Evolutionary conservation across 176 grass and related monocot genomes (phyloP), one percentile per base, ranked within the genome.

Genomic region (Thinopyrum elongatum): DNA sequence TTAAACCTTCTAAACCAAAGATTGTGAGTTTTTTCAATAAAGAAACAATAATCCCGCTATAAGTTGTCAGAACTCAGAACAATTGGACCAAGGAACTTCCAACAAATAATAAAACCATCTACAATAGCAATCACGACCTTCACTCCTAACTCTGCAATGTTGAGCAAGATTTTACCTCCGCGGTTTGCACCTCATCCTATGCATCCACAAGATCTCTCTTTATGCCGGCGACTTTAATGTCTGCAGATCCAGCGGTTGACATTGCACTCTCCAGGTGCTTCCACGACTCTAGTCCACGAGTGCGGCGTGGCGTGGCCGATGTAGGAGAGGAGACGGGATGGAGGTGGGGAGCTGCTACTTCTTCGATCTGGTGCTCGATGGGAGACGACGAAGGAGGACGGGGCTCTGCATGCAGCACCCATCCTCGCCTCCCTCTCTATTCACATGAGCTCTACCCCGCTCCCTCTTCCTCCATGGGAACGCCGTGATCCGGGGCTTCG

Each of bases 131-230:
- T 76, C 60, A 69, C 21, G 58, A 69, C 33, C 60, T 87, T 80
- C 44, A 70, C 68, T 84, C 78, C 67, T 87, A 87, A 55, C 49
- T 82, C 26, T 85, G 25, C 70, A 81, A 44, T 82, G 77, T 65
- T 78, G 70, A 75, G 49, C 46, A 80, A 84, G 16, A 34, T 80
- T n/a, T 84, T 91, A 91, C 85, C 89, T 84, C 85, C 72, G 63
- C 72, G 70, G 64, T 82, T 82, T 88, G 86, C 85, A 91, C 77
- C 89, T 91, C 78, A 82, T 93, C 85, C 84, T 89, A 82, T 95
- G 91, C 25, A 41, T 88, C 82, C 73, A 64, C 58, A 81, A 85
- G 86, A 22, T 71, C 82, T 85, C 42, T 85, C 82, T 91, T 88
- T 85, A 88, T 78, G 53, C 84, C 82, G 3, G 39, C 77, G 70